Conservation (phyloP, 1,284 basidiomycete species). For the Fomitopsis pinicola region DNA sequence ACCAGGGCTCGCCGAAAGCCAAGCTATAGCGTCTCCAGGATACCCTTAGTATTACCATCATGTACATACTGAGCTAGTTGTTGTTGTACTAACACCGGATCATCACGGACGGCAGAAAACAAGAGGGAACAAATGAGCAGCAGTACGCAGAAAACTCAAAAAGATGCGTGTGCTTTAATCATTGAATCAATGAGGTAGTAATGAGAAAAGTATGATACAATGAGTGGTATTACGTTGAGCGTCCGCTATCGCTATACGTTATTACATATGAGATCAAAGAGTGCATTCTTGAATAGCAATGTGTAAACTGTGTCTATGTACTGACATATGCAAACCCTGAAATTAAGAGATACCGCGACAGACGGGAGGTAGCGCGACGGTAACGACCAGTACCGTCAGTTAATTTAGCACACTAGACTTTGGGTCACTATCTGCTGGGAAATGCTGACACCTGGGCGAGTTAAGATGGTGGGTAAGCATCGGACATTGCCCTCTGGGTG, state of each 20-base stretch:
- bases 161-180: neutral
- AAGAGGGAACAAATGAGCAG: neutral
- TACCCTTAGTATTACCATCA: neutral
- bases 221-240: neutral
- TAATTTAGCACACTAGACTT: neutral
- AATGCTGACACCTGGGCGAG: constrained; percentile 11
- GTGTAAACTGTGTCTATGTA: neutral
- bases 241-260: neutral
- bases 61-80: neutral
- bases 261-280: neutral
- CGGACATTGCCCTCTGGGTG: neutral
- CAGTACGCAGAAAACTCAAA: neutral
- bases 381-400: neutral
- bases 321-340: neutral
- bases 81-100: neutral
- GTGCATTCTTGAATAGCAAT: neutral
- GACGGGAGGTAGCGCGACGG: too few species aligned
- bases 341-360: neutral
- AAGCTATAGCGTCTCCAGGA: constrained; percentile 21
- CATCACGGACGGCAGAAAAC: neutral
- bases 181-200: neutral
- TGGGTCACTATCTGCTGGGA: constrained; percentile 7
- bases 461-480: neutral
- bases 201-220: neutral
- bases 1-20: constrained; percentile 40